Conservation (phyloP, 441 rosid species). For the Adansonia gregorii region DNA sequence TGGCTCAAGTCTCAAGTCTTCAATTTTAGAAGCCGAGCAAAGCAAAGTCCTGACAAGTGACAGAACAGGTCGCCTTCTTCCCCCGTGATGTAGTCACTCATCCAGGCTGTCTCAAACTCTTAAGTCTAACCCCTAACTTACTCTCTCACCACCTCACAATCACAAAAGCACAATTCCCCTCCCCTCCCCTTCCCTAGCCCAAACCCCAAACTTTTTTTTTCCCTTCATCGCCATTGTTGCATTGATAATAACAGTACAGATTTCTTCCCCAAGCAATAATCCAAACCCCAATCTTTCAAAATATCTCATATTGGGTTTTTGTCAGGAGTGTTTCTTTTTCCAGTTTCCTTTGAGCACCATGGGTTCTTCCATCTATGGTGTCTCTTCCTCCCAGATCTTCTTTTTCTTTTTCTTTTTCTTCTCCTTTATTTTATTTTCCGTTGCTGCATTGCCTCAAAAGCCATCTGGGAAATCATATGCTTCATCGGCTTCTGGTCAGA, state of each 20-base stretch:
- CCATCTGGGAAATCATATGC: slow-evolving; percentile 37
- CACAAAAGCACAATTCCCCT: not conserved
- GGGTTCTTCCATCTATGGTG: slow-evolving; percentile 53
- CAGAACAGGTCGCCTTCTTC: not conserved
- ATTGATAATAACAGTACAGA: not conserved
- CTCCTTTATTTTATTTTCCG: slow-evolving; percentile 21
- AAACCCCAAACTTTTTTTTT: not conserved
- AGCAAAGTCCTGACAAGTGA: slow-evolving; percentile 12
- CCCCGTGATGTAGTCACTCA: slow-evolving; percentile 47
- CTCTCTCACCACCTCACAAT: slow-evolving; percentile 21
- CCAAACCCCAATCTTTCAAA: not conserved
- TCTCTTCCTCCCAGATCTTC: slow-evolving; percentile 34
- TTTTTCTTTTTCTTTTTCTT: slow-evolving; percentile 13
- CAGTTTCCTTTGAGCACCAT: slow-evolving; percentile 47
- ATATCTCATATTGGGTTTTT: slow-evolving; percentile 7
- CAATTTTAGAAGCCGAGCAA: slow-evolving; percentile 5
- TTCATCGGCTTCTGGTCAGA: slow-evolving; percentile 40
- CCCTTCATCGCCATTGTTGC: slow-evolving; percentile 4
- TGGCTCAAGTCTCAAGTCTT: slow-evolving; percentile 10
- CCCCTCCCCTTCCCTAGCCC: not conserved
- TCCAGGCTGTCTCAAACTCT: slow-evolving; percentile 56
- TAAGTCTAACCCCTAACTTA: not conserved
- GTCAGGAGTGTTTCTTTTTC: not conserved
- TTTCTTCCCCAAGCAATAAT: slow-evolving; percentile 10
- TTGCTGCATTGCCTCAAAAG: slow-evolving; percentile 52